Conservation (phyloP, 2,329 filamentous ascomycete species). For the Celoporthe dispersa region DNA sequence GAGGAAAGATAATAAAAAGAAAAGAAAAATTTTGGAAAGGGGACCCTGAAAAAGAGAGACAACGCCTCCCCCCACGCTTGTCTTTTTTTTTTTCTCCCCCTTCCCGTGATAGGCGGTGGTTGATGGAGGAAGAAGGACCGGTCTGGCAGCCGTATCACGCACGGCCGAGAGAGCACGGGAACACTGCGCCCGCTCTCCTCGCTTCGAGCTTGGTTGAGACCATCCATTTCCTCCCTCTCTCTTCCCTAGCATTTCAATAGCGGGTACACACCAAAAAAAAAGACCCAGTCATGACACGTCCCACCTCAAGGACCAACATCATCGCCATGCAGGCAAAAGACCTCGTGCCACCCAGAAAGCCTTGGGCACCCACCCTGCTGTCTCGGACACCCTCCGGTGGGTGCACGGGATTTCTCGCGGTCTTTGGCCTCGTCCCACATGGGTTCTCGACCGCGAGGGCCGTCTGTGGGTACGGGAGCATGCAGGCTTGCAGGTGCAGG, state of each 20-base stretch:
- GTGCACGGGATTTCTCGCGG: constrained; percentile 8
- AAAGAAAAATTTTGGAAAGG: background rate
- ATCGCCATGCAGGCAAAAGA: background rate
- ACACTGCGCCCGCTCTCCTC: background rate
- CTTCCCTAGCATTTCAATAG: background rate
- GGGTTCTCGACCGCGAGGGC: constrained; percentile 5
- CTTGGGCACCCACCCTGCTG: background rate
- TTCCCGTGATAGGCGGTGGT: background rate
- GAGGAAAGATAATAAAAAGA: too few relatives aligned
- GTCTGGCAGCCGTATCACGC: background rate
- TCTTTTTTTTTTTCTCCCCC: background rate
- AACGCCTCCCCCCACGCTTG: background rate
- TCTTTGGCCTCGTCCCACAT: background rate
- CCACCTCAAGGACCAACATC: background rate
- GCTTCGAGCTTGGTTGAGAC: background rate
- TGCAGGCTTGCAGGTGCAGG: constrained; percentile 2
- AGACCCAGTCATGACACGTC: background rate
- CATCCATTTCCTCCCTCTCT: background rate
- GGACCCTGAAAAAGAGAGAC: background rate
- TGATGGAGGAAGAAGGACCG: background rate
- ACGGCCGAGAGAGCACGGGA: background rate
- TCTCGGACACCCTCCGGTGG: constrained; percentile 12
- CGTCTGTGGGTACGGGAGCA: background rate
- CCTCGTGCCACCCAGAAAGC: background rate
- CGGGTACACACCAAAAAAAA: background rate